These are phyloP conservation scores for Ambrosiella cleistominuta DNA, from an alignment of 2,329 filamentous ascomycete genomes.

Conservation along the genomic window DNA sequence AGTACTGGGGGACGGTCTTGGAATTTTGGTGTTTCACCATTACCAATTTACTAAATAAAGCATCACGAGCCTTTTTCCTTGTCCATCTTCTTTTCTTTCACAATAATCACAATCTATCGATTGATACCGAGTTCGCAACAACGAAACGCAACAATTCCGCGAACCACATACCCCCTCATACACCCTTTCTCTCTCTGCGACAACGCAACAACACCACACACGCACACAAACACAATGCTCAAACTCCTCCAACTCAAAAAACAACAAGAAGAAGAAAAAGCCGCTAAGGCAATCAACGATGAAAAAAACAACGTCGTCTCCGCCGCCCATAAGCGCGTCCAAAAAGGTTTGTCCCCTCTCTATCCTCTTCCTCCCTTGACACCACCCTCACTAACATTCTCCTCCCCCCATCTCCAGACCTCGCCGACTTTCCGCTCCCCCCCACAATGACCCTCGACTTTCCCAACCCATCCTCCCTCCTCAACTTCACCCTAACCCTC, in stretches of 20 bases:
- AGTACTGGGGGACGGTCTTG: not conserved
- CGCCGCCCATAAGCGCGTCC: slow-evolving; percentile 81
- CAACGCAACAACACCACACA: no score
- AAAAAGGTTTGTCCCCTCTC: slow-evolving; percentile 52
- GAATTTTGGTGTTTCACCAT: not conserved
- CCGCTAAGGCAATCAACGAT: slow-evolving; percentile 96
- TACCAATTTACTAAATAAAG: not conserved
- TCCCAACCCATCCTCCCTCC: slow-evolving; percentile 67
- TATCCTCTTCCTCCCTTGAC: not conserved
- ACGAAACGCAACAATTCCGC: no score
- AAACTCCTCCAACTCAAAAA: slow-evolving; percentile 51
- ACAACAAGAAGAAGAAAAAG: slow-evolving; percentile 99
- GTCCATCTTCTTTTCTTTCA: not conserved
- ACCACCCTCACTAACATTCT: not conserved
- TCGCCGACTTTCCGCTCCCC: slow-evolving; percentile 63
- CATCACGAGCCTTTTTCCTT: no score
- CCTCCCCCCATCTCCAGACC: slow-evolving; percentile 33
- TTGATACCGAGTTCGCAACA: no score
- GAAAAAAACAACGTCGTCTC: slow-evolving; percentile 69
- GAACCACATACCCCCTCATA: no score
- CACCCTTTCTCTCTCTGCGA: no score
- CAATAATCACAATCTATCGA: not conserved
- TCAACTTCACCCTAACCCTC: slow-evolving; percentile 68
- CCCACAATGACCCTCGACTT: slow-evolving; percentile 69
- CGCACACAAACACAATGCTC: not conserved